Conservation (phyloP, 371 early-diverging fungal species). For the Racocetra persica region DNA sequence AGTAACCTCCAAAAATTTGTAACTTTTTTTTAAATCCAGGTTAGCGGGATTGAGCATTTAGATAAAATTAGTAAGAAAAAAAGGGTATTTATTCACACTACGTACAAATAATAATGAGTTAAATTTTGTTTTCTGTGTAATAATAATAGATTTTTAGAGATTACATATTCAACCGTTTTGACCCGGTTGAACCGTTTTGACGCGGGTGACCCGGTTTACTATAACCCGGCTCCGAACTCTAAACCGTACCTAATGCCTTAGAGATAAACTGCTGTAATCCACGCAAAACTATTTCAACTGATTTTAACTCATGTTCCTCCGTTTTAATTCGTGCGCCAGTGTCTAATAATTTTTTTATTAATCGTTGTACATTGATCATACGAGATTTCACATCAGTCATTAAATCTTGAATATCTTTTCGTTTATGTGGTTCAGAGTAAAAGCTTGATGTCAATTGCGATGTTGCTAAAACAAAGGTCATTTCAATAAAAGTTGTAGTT, state of each 20-base stretch:
- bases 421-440: background rate
- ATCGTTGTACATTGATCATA: constrained; percentile 6
- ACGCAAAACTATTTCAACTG: constrained; percentile 22
- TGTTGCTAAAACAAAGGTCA: constrained; percentile 23
- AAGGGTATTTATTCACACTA: no score
- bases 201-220: no score
- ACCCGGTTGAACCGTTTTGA: no score
- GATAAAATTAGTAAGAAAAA: no score
- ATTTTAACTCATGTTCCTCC: constrained; percentile 22
- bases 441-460: constrained; percentile 21
- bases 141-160: no score
- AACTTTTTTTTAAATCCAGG: no score
- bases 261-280: constrained; percentile 18
- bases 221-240: no score
- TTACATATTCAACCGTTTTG: no score
- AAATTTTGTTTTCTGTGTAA: no score
- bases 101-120: no score
- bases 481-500: constrained; percentile 24
- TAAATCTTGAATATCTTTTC: constrained; percentile 31
- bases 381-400: constrained; percentile 20
- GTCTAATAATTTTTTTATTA: constrained; percentile 21
- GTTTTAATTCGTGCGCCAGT: background rate
- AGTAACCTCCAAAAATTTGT: no score
- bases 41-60: no score
- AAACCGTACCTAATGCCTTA: background rate